These are phyloP conservation scores for Dryadomyces quercivorus DNA, from an alignment of 2,329 filamentous ascomycete species.

Conservation along the genomic window DNA sequence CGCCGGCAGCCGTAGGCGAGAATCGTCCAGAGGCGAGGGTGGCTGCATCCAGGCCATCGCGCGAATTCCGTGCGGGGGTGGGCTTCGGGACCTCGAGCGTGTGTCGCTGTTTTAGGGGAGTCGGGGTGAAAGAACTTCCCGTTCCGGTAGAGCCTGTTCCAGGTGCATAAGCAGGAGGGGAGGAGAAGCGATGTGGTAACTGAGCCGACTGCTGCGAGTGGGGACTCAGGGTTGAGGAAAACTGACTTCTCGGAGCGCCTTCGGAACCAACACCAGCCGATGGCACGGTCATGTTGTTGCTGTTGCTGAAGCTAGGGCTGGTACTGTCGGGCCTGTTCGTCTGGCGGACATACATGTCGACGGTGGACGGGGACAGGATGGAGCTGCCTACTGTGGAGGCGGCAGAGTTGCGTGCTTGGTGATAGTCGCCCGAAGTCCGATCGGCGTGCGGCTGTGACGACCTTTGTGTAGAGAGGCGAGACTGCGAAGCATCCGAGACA, in stretches of 20 bases:
- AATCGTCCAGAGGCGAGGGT: constrained; percentile 63
- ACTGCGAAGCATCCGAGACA: neutral
- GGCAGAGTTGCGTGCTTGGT: constrained; percentile 20
- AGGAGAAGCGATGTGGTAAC: constrained; percentile 47
- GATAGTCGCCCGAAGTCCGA: constrained; percentile 6
- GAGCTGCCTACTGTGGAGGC: constrained; percentile 20
- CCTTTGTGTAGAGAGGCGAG: neutral
- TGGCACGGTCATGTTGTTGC: neutral
- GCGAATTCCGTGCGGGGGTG: constrained; percentile 53
- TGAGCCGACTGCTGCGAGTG: neutral
- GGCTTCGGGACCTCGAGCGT: constrained; percentile 76
- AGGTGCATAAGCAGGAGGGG: constrained; percentile 44
- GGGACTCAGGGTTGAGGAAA: neutral
- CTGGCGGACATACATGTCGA: constrained; percentile 21
- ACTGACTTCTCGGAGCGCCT: neutral
- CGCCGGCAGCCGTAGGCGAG: constrained; percentile 49
- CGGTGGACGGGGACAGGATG: constrained; percentile 17
- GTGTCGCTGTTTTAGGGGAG: constrained; percentile 64
- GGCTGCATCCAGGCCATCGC: constrained; percentile 55
- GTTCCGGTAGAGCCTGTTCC: constrained; percentile 29
- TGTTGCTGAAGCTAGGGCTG: neutral
- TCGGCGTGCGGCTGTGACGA: constrained; percentile 1
- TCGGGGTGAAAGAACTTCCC: constrained; percentile 28
- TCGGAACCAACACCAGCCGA: too few relatives aligned
- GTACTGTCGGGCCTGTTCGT: neutral